Base-by-base conservation (phyloP, 306 rosid genomes). In the Coriaria nepalensis region DNA sequence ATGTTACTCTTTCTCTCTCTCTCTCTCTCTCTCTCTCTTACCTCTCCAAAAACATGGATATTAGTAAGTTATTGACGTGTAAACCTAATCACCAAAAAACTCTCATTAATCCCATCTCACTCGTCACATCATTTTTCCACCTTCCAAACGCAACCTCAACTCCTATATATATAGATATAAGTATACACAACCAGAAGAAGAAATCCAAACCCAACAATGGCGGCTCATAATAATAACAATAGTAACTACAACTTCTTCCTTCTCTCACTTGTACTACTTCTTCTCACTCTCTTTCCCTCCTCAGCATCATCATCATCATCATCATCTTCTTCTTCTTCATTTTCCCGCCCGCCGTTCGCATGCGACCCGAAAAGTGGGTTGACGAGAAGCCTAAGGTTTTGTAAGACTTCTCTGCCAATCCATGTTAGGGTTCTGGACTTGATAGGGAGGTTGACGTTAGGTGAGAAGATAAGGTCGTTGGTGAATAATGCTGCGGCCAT, bases 401-500 rank as follows among this genome's bases (percentile, higher is more conserved):
- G 97, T 10, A 44, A 14, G 32, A 39, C 40, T 2, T 15, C 43
- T 45, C 40, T 63, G 54, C 79, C 90, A 0, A 37, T 70, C 4
- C 80, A 74, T 15, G 77, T 56, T 7, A 61, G 97, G 40, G 97
- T 74, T 9, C 57, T 52, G 40, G 97, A 88, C 69, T 69, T 88
- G 37, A 81, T 88, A 12, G 82, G 74, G 13, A 66, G 97, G 55
- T 70, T 84, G 52, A 77, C 93, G 59, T 64, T 84, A 67, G 62
- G 63, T 10, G 95, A 88, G 59, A 88, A 88, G 62, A 79, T 77
- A 10, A 58, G 92, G 64, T 64, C 82, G 47, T 51, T 85, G 6
- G 98, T 90, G 10, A 90, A 90, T 59, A 85, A 85, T 57, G 98
- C 98, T 3, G 61, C 65, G 0, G 80, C 55, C 0, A 66, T 90